Evolutionary conservation across 768 basidiomycete genomes (phyloP).

Genomic region (Erythrobasidium yunnanense): DNA sequence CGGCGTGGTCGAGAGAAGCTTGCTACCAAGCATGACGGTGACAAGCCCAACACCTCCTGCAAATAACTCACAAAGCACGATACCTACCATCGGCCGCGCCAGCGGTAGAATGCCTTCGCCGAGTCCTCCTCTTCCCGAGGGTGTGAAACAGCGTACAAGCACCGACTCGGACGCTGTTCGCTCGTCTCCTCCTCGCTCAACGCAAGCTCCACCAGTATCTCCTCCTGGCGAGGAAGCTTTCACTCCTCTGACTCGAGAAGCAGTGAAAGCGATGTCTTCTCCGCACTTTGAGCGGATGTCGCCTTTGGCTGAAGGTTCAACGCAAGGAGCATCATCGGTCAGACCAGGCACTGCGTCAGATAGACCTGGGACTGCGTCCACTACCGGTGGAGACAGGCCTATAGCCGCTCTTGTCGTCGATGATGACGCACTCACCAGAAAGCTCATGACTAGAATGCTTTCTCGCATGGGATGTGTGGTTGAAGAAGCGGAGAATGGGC

Average conservation of each 20-base stretch:
- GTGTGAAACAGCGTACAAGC: too few relatives aligned
- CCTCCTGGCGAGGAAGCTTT: constrained; percentile 9
- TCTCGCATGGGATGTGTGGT: constrained; percentile 67
- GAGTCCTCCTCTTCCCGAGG: too few relatives aligned
- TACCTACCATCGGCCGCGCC: too few relatives aligned
- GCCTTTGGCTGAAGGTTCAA: background rate
- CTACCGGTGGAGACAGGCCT: too few relatives aligned
- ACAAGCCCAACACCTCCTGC: constrained; percentile 13
- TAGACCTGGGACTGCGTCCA: too few relatives aligned
- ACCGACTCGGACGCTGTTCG: too few relatives aligned
- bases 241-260: constrained; percentile 16
- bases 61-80: background rate
- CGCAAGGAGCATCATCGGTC: too few relatives aligned
- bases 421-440: constrained; percentile 64
- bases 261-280: background rate
- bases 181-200: background rate
- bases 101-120: too few relatives aligned
- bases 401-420: constrained; percentile 37
- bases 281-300: background rate
- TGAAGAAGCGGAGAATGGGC: constrained; percentile 72
- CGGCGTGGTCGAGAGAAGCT: background rate
- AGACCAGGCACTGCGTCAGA: too few relatives aligned
- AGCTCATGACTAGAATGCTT: constrained; percentile 66
- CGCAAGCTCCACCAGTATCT: background rate
- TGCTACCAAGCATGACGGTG: constrained; percentile 6